Evolutionary conservation across 2,329 filamentous ascomycete genomes (phyloP), one percentile per base, ranked within the genome.

Genomic region (Grosmannia serpens): DNA sequence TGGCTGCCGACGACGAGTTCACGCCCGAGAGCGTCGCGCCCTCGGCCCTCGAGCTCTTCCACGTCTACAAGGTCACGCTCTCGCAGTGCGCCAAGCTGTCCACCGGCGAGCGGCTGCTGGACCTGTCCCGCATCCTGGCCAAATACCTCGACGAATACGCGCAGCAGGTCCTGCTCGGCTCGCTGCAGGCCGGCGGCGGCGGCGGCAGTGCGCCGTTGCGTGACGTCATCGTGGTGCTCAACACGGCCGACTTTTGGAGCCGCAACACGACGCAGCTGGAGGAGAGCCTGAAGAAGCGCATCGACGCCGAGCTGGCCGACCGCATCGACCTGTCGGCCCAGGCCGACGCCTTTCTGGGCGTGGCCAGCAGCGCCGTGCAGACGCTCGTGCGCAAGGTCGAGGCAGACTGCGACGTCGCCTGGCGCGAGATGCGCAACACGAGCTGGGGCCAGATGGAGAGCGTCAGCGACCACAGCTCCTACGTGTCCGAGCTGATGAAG

Each of bases 221-320:
- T 66, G 88, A 96, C 62, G 82, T 88, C 4, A 81, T 96, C 17
- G 76, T 95, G 4, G 91, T 97, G 1, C 77, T 99, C 53, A 99
- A 99, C 69, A 97, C 94, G 1, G 92, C 94, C 0, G 94, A 99
- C 68, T 99, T 97, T 70, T 99, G 94, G 82, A 92, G 96, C 68
- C 84, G 84, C 29, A 97, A 95, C 33, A 94, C 91, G 54, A 91
- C 86, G 53, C 92, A 97, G 68, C 79, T 99, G 1, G 92, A 97
- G 70, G 91, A 97, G 66, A 96, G 89, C 70, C 91, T 99, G 71
- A 92, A 90, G 73, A 87, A 88, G 65, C 84, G 91, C 11, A 91
- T 99, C 62, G 94, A 97, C 63, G 78, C 82, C 52, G 88, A 91
- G 2, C 76, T 95, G 41, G 83, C 83, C 20, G 74, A 83, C 33